Percentiles rank a stretch among this genome's conserved stretches.
These are phyloP conservation scores for Alternaria tenuissima DNA, from an alignment of 2,329 filamentous ascomycete species.

Conservation along the genomic window DNA sequence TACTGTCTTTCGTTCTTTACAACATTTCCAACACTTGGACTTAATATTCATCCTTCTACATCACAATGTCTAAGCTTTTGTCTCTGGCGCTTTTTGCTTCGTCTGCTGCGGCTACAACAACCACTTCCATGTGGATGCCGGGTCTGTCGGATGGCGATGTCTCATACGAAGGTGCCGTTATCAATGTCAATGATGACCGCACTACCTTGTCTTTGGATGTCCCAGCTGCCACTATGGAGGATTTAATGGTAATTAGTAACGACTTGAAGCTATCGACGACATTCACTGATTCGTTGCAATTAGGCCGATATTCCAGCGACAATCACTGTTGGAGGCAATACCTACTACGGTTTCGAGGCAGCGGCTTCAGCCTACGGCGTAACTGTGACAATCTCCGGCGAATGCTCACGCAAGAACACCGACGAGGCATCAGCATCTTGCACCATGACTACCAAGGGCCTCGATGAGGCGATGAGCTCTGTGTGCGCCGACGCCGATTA, in stretches of 20 bases:
- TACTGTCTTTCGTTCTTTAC: slow-evolving; percentile 6
- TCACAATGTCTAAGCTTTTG: slow-evolving; percentile 35
- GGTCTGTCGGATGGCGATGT: slow-evolving; percentile 17
- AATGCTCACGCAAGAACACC: slow-evolving; percentile 22
- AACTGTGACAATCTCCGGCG: slow-evolving; percentile 18
- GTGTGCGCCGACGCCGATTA: slow-evolving; percentile 13
- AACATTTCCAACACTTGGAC: neutral
- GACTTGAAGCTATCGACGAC: neutral
- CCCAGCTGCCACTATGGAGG: slow-evolving; percentile 4
- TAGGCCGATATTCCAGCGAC: neutral
- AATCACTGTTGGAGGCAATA: slow-evolving; percentile 30
- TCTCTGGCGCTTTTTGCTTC: slow-evolving; percentile 31
- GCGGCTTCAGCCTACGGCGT: slow-evolving; percentile 13
- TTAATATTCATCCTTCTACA: neutral
- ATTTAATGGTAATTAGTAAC: neutral
- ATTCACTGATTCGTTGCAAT: slow-evolving; percentile 1
- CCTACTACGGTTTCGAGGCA: slow-evolving; percentile 25
- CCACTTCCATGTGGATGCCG: slow-evolving; percentile 42
- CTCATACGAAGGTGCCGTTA: slow-evolving; percentile 32
- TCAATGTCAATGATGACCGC: slow-evolving; percentile 28
- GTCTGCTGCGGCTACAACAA: slow-evolving; percentile 34
- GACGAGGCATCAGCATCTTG: slow-evolving; percentile 26
- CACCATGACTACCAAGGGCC: slow-evolving; percentile 20
- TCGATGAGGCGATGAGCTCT: slow-evolving; percentile 13
- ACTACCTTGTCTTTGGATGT: slow-evolving; percentile 30